Conservation (phyloP, 2,329 filamentous ascomycete species). For the Microdochium nivale region DNA sequence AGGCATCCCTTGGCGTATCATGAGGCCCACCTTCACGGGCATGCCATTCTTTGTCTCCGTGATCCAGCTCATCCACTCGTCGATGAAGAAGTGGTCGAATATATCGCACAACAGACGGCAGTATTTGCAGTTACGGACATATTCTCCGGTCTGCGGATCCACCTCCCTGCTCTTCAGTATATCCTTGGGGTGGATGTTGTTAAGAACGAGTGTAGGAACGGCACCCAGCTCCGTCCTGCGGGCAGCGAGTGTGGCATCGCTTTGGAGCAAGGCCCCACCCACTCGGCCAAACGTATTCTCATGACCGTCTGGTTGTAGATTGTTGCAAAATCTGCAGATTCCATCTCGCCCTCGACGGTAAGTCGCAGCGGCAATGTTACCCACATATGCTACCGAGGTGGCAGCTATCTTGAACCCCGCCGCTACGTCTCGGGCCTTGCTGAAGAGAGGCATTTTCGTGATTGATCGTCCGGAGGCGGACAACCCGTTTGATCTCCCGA, state of each 20-base stretch:
- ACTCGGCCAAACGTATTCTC: conserved; percentile 7
- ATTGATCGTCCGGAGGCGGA: neutral
- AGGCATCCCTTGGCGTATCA: conserved; percentile 8
- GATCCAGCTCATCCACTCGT: conserved; percentile 11
- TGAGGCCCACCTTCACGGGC: conserved; percentile 8
- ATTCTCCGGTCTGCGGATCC: conserved; percentile 5
- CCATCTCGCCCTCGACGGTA: conserved; percentile 2
- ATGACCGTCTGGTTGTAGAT: conserved; percentile 6
- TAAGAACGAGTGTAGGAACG: conserved; percentile 6
- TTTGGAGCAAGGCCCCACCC: conserved; percentile 3
- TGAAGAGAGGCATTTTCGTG: neutral
- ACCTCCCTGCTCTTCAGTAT: conserved; percentile 7
- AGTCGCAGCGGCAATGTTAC: neutral
- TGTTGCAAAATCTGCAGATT: conserved; percentile 7
- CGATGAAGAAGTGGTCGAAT: conserved; percentile 9
- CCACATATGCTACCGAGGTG: neutral
- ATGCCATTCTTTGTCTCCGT: conserved; percentile 9
- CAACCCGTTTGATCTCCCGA: no score
- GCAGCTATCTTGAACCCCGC: neutral
- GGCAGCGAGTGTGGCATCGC: conserved; percentile 3
- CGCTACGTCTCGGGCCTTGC: neutral
- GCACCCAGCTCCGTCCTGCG: conserved; percentile 6
- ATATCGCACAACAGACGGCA: conserved; percentile 9
- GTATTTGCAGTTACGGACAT: conserved; percentile 8
- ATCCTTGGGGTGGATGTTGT: conserved; percentile 7